These are phyloP conservation scores for Fusarium nurragi DNA, from an alignment of 2,329 filamentous ascomycete species.

Conservation along the genomic window DNA sequence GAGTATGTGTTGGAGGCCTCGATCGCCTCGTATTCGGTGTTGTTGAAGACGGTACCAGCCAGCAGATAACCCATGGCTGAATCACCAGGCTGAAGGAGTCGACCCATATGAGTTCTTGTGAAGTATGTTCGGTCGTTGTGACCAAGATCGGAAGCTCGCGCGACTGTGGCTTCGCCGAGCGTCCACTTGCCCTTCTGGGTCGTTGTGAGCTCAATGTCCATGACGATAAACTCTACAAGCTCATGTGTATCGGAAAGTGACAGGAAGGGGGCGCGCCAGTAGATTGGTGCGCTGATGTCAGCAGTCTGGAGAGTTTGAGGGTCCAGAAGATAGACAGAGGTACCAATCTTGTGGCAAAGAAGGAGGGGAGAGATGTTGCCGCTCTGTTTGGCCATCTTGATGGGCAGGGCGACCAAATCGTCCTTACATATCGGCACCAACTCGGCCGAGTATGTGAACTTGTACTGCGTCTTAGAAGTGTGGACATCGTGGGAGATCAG, in stretches of 20 bases:
- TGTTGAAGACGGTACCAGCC: slow-evolving; percentile 92
- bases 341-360: slow-evolving; percentile 89
- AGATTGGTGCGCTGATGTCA: slow-evolving; percentile 82
- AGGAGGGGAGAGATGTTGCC: slow-evolving; percentile 90
- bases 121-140: slow-evolving; percentile 89
- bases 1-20: slow-evolving; percentile 80
- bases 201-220: slow-evolving; percentile 88
- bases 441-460: slow-evolving; percentile 91
- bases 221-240: slow-evolving; percentile 90
- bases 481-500: slow-evolving; percentile 94
- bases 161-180: slow-evolving; percentile 88
- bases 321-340: slow-evolving; percentile 88
- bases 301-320: slow-evolving; percentile 90
- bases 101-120: slow-evolving; percentile 88
- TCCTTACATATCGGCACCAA: slow-evolving; percentile 97
- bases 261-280: slow-evolving; percentile 90
- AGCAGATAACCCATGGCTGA: slow-evolving; percentile 95
- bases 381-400: slow-evolving; percentile 84
- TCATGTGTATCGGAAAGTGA: slow-evolving; percentile 85
- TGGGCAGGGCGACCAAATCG: slow-evolving; percentile 91
- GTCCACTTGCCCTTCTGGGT: slow-evolving; percentile 81
- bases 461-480: slow-evolving; percentile 90
- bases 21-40: slow-evolving; percentile 81
- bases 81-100: slow-evolving; percentile 86
- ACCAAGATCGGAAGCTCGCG: slow-evolving; percentile 86